phyloP scores from a whole-genome alignment of 345 rosid species.

The Camelina laxa region DNA sequence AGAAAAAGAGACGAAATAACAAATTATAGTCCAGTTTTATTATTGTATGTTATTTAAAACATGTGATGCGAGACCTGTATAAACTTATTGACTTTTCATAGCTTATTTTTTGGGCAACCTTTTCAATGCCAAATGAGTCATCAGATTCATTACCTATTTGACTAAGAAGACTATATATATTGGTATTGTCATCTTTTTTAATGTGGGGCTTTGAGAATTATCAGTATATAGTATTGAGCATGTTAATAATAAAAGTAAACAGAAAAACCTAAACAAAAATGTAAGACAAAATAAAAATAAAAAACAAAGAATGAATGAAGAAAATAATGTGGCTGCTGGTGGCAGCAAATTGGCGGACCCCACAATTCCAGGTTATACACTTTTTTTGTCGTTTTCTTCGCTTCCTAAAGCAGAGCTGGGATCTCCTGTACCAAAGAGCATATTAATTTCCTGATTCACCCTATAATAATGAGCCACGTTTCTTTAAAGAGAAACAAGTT shows the following conservation, averaged over 20 bases:
- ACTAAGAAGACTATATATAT: background rate
- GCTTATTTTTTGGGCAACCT: no score
- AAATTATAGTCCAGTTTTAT: no score
- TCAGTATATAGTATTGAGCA: background rate
- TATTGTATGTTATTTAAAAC: no score
- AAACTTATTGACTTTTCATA: no score
- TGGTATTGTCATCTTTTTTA: background rate
- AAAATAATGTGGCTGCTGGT: slow-evolving; percentile 27
- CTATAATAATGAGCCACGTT: background rate
- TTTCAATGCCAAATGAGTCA: slow-evolving; percentile 18
- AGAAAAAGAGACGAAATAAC: no score
- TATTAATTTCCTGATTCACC: background rate
- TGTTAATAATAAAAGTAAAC: background rate
- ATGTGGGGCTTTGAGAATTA: slow-evolving; percentile 12
- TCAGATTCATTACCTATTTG: background rate
- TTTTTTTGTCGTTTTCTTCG: slow-evolving; percentile 13
- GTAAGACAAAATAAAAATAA: background rate
- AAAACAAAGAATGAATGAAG: background rate
- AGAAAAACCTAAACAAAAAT: background rate
- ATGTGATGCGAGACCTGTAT: no score
- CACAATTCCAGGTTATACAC: slow-evolving; percentile 7
- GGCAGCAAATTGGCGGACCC: slow-evolving; percentile 20
- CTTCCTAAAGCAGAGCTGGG: background rate
- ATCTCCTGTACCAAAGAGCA: background rate
- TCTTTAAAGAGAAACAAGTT: background rate